A percentile compares a stretch with the other conserved stretches of the same genome.
phyloP scores from a whole-genome alignment of 108 stramenopile species.

The Epithemia pelagica region DNA sequence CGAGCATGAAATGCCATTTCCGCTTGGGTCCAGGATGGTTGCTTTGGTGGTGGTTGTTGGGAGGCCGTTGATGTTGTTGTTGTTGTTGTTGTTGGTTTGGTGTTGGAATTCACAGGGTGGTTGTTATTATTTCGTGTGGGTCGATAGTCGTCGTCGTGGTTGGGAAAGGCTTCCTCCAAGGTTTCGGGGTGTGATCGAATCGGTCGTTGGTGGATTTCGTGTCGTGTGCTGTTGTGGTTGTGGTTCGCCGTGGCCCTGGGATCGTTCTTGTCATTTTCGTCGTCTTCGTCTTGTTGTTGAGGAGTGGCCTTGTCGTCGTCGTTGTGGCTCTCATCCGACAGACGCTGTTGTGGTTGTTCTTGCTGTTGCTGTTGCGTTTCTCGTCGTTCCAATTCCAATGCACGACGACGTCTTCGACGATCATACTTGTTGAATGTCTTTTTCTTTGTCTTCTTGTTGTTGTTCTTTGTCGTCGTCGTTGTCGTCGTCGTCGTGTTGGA shows the following conservation, averaged over 20 bases:
- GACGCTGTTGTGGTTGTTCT: neutral
- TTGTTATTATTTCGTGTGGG: too few species aligned
- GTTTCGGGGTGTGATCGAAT: neutral
- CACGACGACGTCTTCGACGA: neutral
- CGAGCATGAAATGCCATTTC: slow-evolving; percentile 84
- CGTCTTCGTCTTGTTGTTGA: neutral
- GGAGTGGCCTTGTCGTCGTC: neutral
- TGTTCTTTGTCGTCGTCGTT: neutral
- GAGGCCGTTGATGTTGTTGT: neutral
- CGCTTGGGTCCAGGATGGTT: slow-evolving; percentile 61
- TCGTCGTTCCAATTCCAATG: neutral
- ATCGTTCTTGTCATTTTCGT: neutral
- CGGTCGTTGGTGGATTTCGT: too few species aligned
- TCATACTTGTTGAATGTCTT: neutral
- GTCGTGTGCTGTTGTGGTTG: too few species aligned
- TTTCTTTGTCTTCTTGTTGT: neutral
- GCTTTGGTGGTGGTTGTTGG: slow-evolving; percentile 10
- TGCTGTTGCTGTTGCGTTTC: neutral
- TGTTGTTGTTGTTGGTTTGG: neutral
- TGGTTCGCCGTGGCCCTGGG: neutral
- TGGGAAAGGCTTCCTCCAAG: neutral
- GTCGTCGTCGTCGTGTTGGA: neutral
- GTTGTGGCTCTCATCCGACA: neutral
- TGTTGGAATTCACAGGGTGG: too few species aligned
- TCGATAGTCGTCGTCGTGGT: neutral